Conservation (phyloP, 305 asterid species). For the Solanum hybrid region DNA sequence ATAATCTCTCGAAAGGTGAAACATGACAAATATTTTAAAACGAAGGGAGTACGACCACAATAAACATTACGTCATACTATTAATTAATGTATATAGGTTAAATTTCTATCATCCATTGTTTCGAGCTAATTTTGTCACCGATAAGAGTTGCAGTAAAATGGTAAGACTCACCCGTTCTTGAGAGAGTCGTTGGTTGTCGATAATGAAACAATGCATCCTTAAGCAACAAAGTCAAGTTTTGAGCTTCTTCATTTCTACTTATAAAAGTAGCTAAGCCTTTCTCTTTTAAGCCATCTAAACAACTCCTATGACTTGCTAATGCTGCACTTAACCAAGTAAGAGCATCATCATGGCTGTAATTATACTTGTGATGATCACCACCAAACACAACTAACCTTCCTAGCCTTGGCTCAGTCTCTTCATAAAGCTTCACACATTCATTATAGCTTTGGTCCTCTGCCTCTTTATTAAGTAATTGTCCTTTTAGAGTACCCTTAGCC, state of each 20-base stretch:
- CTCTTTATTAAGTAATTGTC: not conserved
- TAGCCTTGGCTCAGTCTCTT: conserved; percentile 39
- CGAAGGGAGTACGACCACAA: not conserved
- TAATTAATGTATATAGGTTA: not conserved
- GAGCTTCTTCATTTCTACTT: conserved; percentile 19
- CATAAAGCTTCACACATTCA: conserved; percentile 41
- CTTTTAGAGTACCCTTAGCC: conserved; percentile 16
- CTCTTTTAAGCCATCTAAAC: conserved; percentile 57
- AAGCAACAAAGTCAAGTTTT: conserved; percentile 31
- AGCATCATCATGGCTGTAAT: conserved; percentile 40
- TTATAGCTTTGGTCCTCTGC: not conserved
- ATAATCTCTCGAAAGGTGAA: not conserved
- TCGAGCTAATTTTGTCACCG: not conserved
- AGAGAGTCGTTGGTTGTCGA: conserved; percentile 7
- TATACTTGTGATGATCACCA: not conserved
- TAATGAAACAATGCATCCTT: conserved; percentile 41
- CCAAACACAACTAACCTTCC: conserved; percentile 21
- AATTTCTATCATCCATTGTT: not conserved
- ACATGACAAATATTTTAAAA: not conserved
- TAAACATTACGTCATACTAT: not conserved
- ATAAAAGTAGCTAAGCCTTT: conserved; percentile 5
- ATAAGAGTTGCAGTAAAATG: no score
- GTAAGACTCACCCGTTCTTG: not conserved
- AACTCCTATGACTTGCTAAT: conserved; percentile 48
- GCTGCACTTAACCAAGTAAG: conserved; percentile 70